Evolutionary conservation across 2,329 filamentous ascomycete species (phyloP).

Genomic region (Plenodomus lindquistii): DNA sequence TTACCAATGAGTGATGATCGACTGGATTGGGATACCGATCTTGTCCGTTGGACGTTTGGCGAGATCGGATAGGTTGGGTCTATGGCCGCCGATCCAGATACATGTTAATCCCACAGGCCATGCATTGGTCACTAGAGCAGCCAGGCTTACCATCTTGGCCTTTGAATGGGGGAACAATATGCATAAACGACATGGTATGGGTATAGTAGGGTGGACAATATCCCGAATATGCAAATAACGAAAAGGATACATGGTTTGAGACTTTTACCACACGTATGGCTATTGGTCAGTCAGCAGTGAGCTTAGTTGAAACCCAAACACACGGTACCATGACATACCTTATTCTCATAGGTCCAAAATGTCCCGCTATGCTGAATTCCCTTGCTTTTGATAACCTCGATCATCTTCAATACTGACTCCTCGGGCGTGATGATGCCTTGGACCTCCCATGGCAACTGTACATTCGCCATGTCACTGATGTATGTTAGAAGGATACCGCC

Average conservation of each 20-base stretch:
- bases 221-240: slow-evolving; percentile 2
- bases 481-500: too few relatives aligned
- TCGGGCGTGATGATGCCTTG: slow-evolving; percentile 56
- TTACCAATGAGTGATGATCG: slow-evolving; percentile 18
- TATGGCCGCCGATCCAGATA: not conserved
- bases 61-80: slow-evolving; percentile 16
- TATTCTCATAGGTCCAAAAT: slow-evolving; percentile 61
- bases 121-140: not conserved
- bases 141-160: not conserved
- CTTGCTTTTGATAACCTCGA: slow-evolving; percentile 56
- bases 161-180: not conserved
- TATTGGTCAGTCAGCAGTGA: slow-evolving; percentile 1
- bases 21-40: slow-evolving; percentile 31
- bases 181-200: slow-evolving; percentile 16
- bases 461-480: slow-evolving; percentile 58
- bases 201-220: slow-evolving; percentile 15
- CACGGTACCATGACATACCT: slow-evolving; percentile 40
- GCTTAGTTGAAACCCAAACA: slow-evolving; percentile 6
- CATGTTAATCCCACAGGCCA: not conserved
- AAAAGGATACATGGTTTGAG: not conserved
- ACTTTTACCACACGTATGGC: slow-evolving; percentile 37
- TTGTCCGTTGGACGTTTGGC: slow-evolving; percentile 23
- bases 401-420: slow-evolving; percentile 56
- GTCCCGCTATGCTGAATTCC: slow-evolving; percentile 55
- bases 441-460: slow-evolving; percentile 56